Evolutionary conservation across 768 basidiomycete species (phyloP), one percentile per base, ranked within the genome.

Genomic region (Lactarius hatsudake): DNA sequence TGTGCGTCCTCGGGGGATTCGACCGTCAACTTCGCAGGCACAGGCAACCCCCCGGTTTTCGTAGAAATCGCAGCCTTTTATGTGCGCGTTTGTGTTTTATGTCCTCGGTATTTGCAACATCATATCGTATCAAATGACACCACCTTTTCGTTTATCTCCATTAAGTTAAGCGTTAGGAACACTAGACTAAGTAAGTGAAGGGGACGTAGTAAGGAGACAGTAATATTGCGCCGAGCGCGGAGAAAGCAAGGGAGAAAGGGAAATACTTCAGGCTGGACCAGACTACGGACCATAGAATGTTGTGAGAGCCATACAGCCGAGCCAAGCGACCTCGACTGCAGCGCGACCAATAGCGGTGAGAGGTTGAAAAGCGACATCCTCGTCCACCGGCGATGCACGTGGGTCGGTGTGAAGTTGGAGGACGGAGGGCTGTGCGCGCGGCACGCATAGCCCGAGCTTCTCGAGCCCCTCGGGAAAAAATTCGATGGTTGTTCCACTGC

Each of bases 381-480:
- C 78, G 62, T 78, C 81, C 57, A 83, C 83, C 10, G 79, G 75
- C 40, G 78, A 78, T 55, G 79, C 79, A 13, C 42, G 61, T 45
- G 72, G 65, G 51, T 59, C 61, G 1, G 60, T 55, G 5, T 40
- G 60, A 2, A 62, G 55, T 23, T 60, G 55, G 5, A 55, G 48
- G 5, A 55, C 48, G 5, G 62, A 54, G 0, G 71, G 71, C 36
- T 66, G 67, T 34, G 65, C 62, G 55, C 71, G 72, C 38, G 71
- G 71, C 42, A 70, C 72, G 59, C 88, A 87, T 68, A 95, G 78
- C 0, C 91, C 92, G 64, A 96, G 81, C 74, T 87, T 85, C 70
- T 86, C 82, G 62, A 95, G 81, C 0, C 91, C 93, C 59, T 96
- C 88, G 0, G 89, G 84, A n/a, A 87, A 75, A 68, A 96, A 93